Percentiles rank a stretch among this genome's conserved stretches.
Conservation (phyloP, 768 basidiomycete genomes). For the Epithele typhae region DNA sequence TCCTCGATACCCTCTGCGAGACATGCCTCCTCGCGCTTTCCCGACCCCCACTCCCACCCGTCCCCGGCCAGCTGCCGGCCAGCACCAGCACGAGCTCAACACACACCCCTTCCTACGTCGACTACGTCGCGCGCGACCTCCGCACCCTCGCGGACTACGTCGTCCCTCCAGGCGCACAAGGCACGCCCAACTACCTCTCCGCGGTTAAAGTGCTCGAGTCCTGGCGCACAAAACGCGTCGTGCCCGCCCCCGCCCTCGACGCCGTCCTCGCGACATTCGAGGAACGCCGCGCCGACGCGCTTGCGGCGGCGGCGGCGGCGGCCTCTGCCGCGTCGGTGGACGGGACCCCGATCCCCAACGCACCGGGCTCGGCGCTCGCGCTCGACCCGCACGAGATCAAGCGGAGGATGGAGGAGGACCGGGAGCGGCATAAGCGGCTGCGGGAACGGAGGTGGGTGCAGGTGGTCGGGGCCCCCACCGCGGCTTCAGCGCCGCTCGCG, state of each 20-base stretch:
- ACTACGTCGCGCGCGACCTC: constrained; percentile 76
- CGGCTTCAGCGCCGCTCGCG: constrained; percentile 40
- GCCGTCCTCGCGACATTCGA: constrained; percentile 57
- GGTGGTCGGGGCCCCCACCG: constrained; percentile 43
- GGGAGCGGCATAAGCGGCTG: constrained; percentile 88
- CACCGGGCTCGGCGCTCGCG: constrained; percentile 33
- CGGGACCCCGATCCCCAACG: constrained; percentile 16
- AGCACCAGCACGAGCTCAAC: constrained; percentile 26
- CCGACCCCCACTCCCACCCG: too few species aligned
- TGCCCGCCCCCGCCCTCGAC: constrained; percentile 77
- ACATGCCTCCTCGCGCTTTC: constrained; percentile 60
- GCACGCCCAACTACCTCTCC: constrained; percentile 82
- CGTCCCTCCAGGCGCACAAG: constrained; percentile 86
- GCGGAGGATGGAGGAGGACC: constrained; percentile 87
- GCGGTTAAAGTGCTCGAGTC: constrained; percentile 90
- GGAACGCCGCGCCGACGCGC: constrained; percentile 33
- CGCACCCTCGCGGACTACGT: constrained; percentile 74
- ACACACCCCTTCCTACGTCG: constrained; percentile 65
- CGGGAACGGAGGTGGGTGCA: constrained; percentile 93
- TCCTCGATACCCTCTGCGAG: constrained; percentile 86
- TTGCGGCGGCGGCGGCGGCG: constrained; percentile 9
- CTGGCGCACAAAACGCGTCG: constrained; percentile 81
- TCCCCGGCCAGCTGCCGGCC: constrained; percentile 38
- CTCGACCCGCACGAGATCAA: constrained; percentile 50
- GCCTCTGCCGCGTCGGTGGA: constrained; percentile 19